Conservation (phyloP, 768 basidiomycete genomes). For the Suillus sp. region DNA sequence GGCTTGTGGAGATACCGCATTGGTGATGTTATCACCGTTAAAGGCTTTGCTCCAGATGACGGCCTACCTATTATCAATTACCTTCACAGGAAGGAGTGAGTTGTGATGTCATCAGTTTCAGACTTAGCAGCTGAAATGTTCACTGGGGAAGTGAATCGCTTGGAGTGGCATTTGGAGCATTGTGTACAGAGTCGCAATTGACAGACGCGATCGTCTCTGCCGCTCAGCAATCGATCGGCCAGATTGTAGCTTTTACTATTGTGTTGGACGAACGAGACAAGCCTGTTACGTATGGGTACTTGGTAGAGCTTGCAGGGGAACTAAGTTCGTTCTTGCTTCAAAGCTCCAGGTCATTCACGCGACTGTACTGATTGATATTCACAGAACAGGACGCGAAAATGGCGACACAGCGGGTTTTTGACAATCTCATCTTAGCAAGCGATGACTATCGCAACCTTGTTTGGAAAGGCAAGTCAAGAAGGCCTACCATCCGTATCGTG, state of each 20-base stretch:
- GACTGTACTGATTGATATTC: not conserved
- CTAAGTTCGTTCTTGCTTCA: not conserved
- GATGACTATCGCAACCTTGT: not conserved
- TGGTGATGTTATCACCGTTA: slow-evolving; percentile 11
- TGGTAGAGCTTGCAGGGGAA: slow-evolving; percentile 12
- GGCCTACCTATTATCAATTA: slow-evolving; percentile 12
- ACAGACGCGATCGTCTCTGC: slow-evolving; percentile 13
- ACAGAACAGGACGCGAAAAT: slow-evolving; percentile 7
- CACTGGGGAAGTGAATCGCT: not conserved
- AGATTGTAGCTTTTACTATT: not conserved
- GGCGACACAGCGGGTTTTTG: slow-evolving; percentile 8
- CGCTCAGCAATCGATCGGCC: slow-evolving; percentile 7
- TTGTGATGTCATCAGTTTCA: not conserved
- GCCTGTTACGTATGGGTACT: slow-evolving; percentile 12
- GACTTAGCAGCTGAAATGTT: not conserved
- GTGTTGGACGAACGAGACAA: slow-evolving; percentile 11
- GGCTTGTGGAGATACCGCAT: slow-evolving; percentile 13
- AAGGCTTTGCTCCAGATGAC: slow-evolving; percentile 15
- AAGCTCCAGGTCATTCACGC: not conserved
- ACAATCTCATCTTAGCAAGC: not conserved
- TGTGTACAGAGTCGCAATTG: slow-evolving; percentile 20
- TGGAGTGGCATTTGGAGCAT: slow-evolving; percentile 7
- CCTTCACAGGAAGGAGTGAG: not conserved
- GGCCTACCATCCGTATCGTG: slow-evolving; percentile 26
- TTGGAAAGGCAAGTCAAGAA: not conserved